Evolutionary conservation across 345 rosid genomes (phyloP).

Genomic region (Durio zibethinus): DNA sequence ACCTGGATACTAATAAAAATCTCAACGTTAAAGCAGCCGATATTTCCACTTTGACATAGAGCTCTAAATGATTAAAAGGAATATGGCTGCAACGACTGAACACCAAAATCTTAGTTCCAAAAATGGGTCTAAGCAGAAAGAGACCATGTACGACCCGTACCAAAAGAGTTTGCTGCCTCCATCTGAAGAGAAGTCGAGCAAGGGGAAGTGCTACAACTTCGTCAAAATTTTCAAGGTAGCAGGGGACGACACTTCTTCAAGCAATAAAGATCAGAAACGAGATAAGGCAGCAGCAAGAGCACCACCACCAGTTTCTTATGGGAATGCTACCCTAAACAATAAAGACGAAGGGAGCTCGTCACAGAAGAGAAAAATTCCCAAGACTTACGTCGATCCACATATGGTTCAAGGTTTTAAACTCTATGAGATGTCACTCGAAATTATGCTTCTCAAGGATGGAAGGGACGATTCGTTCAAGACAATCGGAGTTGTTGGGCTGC

Average conservation of each 20-base stretch:
- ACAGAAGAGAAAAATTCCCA: neutral
- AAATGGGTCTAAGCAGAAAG: neutral
- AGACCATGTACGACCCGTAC: neutral
- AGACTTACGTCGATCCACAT: neutral
- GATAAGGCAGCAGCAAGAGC: neutral
- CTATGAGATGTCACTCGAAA: slow-evolving; percentile 27
- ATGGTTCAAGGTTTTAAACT: slow-evolving; percentile 24
- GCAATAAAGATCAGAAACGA: neutral
- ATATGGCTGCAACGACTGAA: neutral
- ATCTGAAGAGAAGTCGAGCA: neutral
- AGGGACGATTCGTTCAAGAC: slow-evolving; percentile 30
- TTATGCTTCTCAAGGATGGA: slow-evolving; percentile 21
- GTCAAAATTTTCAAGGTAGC: neutral
- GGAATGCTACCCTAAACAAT: neutral
- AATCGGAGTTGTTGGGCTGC: slow-evolving; percentile 35
- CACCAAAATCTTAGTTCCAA: neutral
- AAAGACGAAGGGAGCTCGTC: neutral
- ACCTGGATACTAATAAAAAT: neutral
- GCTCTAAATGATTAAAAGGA: neutral
- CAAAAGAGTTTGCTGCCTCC: neutral
- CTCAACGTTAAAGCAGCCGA: neutral
- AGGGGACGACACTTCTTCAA: neutral
- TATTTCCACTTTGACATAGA: neutral
- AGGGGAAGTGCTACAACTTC: neutral
- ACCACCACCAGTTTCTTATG: neutral